These are phyloP conservation scores for Pythium pyrilobum DNA, from an alignment of 352 stramenopile genomes.

Conservation along the genomic window DNA sequence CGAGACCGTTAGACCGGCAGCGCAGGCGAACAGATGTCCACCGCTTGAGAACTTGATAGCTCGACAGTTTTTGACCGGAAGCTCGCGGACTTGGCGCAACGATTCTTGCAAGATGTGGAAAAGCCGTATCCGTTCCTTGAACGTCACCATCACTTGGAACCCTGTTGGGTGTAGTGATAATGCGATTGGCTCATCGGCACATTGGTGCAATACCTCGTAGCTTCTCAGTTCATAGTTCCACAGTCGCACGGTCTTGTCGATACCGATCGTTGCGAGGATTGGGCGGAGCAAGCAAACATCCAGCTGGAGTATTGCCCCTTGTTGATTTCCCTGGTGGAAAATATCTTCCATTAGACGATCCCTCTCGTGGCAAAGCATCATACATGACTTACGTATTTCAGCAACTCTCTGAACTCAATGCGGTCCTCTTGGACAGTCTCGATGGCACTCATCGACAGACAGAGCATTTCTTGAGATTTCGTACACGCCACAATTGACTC, in stretches of 20 bases:
- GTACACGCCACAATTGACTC: conserved; percentile 60
- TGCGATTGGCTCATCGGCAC: conserved; percentile 54
- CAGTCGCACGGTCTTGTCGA: conserved; percentile 80
- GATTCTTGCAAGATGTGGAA: conserved; percentile 72
- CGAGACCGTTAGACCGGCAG: conserved; percentile 54
- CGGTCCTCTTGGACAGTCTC: conserved; percentile 73
- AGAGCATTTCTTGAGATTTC: conserved; percentile 61
- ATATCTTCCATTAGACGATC: too few species aligned
- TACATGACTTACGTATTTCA: conserved; percentile 35
- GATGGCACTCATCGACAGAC: conserved; percentile 63
- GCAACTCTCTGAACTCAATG: conserved; percentile 59
- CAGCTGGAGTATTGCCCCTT: conserved; percentile 58
- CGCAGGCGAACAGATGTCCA: conserved; percentile 72
- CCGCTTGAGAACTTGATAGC: conserved; percentile 60
- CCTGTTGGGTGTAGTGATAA: conserved; percentile 63
- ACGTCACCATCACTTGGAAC: conserved; percentile 65
- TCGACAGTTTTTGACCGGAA: conserved; percentile 60
- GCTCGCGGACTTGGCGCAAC: conserved; percentile 53
- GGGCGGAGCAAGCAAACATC: conserved; percentile 82
- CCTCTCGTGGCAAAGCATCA: not conserved
- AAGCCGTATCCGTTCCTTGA: conserved; percentile 73
- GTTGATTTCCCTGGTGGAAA: conserved; percentile 43
- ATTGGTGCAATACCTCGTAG: conserved; percentile 64
- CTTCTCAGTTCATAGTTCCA: conserved; percentile 81
- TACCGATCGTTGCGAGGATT: conserved; percentile 73